Conservation (phyloP, 257 asterid genomes). For the Nicotiana attenuata region DNA sequence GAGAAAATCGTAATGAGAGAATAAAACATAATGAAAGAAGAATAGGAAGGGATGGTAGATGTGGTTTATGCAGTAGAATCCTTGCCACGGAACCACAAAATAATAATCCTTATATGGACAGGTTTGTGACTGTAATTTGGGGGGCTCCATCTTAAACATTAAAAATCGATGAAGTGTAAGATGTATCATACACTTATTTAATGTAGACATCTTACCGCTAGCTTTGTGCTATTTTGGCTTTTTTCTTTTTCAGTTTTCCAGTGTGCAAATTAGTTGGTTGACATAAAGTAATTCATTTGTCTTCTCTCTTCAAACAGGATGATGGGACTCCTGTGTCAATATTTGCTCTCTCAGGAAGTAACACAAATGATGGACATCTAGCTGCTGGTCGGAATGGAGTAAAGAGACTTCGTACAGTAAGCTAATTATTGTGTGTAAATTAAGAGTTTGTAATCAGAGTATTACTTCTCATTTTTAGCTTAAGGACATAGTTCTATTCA, state of each 20-base stretch:
- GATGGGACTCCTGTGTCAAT: slow-evolving; percentile 96
- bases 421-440: slow-evolving; percentile 21
- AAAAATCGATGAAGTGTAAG: not conserved
- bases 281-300: not conserved
- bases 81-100: not conserved
- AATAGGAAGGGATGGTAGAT: not conserved
- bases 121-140: not conserved
- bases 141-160: not conserved
- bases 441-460: not conserved
- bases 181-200: not conserved
- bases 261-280: not conserved
- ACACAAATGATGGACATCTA: slow-evolving; percentile 78
- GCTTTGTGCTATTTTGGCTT: not conserved
- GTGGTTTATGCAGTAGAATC: not conserved
- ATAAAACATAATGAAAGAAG: not conserved
- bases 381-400: slow-evolving; percentile 99
- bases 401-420: slow-evolving; percentile 94
- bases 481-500: not conserved
- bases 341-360: slow-evolving; percentile 89
- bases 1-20: not conserved
- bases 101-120: not conserved
- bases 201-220: not conserved
- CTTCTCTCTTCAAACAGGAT: slow-evolving; percentile 44
- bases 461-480: not conserved
- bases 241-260: not conserved